Evolutionary conservation across 768 basidiomycete genomes (phyloP).

Genomic region (Tephrocybe rancida): DNA sequence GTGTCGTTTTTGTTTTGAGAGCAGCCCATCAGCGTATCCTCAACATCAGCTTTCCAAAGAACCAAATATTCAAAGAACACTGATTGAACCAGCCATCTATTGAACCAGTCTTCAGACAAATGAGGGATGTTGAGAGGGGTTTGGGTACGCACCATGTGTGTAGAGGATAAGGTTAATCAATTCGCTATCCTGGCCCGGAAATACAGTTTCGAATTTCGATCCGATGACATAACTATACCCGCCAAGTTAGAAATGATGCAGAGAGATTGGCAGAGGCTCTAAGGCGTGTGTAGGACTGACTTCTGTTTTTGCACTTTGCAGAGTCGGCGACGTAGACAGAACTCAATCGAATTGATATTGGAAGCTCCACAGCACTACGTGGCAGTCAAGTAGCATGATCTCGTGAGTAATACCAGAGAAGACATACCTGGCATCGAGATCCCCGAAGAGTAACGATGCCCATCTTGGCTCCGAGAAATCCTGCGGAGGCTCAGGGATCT

Average conservation of each 20-base stretch:
- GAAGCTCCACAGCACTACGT: slow-evolving; percentile 20
- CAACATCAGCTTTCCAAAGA: slow-evolving; percentile 37
- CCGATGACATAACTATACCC: slow-evolving; percentile 25
- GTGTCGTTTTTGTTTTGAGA: slow-evolving; percentile 20
- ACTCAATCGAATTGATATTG: slow-evolving; percentile 24
- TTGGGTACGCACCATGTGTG: slow-evolving; percentile 27
- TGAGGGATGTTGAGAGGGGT: not conserved
- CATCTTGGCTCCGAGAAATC: slow-evolving; percentile 28
- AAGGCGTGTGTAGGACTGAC: slow-evolving; percentile 16
- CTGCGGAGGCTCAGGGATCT: slow-evolving; percentile 21
- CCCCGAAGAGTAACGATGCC: slow-evolving; percentile 28
- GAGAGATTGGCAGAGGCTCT: no score
- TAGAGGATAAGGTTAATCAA: slow-evolving; percentile 31
- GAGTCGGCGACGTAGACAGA: slow-evolving; percentile 24
- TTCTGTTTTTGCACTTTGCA: slow-evolving; percentile 30
- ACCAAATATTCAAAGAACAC: slow-evolving; percentile 26
- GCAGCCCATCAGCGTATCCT: slow-evolving; percentile 13
- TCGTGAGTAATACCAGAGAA: not conserved
- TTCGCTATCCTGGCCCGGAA: slow-evolving; percentile 25
- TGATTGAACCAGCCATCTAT: slow-evolving; percentile 29
- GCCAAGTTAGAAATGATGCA: not conserved
- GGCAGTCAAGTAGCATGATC: not conserved
- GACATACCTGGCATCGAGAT: slow-evolving; percentile 23
- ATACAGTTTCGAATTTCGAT: slow-evolving; percentile 23
- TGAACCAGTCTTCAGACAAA: slow-evolving; percentile 27